Conservation (phyloP, 139 green algal genomes). For the Spirogloea muscicola region DNA sequence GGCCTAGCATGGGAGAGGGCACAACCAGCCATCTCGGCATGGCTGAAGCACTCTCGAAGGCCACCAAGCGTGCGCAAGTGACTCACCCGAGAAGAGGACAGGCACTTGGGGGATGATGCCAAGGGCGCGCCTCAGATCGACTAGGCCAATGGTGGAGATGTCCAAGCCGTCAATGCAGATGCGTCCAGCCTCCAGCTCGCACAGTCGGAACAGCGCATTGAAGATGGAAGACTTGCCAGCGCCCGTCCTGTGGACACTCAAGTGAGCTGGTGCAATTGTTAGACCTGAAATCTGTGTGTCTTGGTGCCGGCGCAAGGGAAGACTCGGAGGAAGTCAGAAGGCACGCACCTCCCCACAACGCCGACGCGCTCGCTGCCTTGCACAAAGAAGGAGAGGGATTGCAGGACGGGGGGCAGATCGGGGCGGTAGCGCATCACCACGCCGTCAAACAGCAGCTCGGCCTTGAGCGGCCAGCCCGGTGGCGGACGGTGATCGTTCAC, state of each 20-base stretch:
- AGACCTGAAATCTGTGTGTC: too few relatives aligned
- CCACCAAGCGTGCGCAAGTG: too few relatives aligned
- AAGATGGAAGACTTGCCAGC: slow-evolving; percentile 78
- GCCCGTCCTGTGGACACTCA: too few relatives aligned
- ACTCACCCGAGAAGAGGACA: slow-evolving; percentile 75
- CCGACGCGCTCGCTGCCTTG: slow-evolving; percentile 61
- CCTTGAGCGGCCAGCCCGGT: slow-evolving; percentile 59
- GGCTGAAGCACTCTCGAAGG: too few relatives aligned
- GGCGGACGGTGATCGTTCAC: slow-evolving; percentile 27
- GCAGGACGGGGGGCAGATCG: slow-evolving; percentile 76
- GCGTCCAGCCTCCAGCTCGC: slow-evolving; percentile 52
- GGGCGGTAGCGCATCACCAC: slow-evolving; percentile 82
- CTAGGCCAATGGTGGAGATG: slow-evolving; percentile 67
- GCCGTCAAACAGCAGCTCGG: slow-evolving; percentile 59
- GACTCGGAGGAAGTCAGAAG: too few relatives aligned
- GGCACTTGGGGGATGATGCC: slow-evolving; percentile 84
- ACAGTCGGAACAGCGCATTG: slow-evolving; percentile 69
- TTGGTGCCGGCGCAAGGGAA: too few relatives aligned
- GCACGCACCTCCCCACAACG: slow-evolving; percentile 31
- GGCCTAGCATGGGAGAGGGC: not conserved
- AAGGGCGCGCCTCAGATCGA: slow-evolving; percentile 68
- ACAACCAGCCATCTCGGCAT: not conserved
- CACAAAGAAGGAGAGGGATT: slow-evolving; percentile 70
- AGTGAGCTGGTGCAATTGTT: too few relatives aligned
- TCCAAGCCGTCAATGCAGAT: slow-evolving; percentile 82